Percentiles rank a stretch among this genome's conserved stretches.
phyloP scores from a whole-genome alignment of 2,329 filamentous ascomycete genomes.

The Teratosphaeria epicoccoides region DNA sequence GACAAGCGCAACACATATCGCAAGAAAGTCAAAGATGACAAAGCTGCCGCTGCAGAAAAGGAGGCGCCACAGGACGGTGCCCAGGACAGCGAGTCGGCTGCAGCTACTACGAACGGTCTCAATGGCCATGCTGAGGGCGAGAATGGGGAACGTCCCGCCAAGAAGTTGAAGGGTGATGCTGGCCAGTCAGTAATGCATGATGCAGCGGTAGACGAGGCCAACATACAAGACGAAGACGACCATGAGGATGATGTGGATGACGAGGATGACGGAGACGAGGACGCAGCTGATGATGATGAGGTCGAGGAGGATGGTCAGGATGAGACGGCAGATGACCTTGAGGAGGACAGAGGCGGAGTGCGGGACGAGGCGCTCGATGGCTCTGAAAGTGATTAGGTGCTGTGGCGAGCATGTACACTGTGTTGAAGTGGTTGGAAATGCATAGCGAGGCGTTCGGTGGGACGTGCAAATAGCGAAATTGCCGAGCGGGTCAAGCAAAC shows the following conservation, averaged over 20 bases:
- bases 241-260: constrained; percentile 44
- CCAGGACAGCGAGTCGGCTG: constrained; percentile 7
- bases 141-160: constrained; percentile 38
- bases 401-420: not conserved
- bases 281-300: constrained; percentile 34
- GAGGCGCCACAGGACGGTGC: constrained; percentile 9
- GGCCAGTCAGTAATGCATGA: constrained; percentile 31
- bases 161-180: constrained; percentile 39
- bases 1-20: constrained; percentile 66
- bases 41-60: constrained; percentile 27
- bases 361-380: constrained; percentile 27
- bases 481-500: not conserved
- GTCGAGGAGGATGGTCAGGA: constrained; percentile 48
- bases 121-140: constrained; percentile 18
- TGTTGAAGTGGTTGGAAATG: not conserved
- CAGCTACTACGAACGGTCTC: constrained; percentile 17
- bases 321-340: constrained; percentile 20
- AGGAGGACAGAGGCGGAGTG: constrained; percentile 40
- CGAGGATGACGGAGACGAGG: constrained; percentile 39
- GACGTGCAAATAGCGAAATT: not conserved
- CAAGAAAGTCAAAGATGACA: constrained; percentile 57
- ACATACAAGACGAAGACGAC: constrained; percentile 31
- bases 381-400: constrained; percentile 22
- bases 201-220: constrained; percentile 31
- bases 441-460: not conserved